Evolutionary conservation across 495 filamentous ascomycete species (phyloP), one percentile per base, ranked within the genome.

Genomic region (Thermothielavioides terrestris): DNA sequence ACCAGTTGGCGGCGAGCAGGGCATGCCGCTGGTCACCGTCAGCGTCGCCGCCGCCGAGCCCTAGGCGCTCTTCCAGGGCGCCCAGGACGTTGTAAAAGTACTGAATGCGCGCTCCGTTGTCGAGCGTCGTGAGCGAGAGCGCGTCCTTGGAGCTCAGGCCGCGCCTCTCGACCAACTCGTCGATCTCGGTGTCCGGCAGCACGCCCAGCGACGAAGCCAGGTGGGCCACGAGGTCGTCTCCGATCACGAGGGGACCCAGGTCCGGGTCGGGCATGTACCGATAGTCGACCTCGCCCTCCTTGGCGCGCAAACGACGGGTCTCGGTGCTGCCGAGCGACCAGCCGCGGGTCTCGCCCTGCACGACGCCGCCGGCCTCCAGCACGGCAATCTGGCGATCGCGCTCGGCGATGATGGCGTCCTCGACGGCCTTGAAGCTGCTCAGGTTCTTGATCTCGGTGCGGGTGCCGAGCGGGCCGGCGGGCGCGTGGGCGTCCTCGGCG

Each of bases 221-320:
- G 52, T 80, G 67, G 9, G 73, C 58, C 15, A 95, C 67, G 5
- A 96, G 70, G 37, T 86, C 82, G 34, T 77, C 55, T 11, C 80
- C 83, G 53, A 99, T 83, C 4, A 87, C 59, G 9, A 99, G 71
- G 0, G 94, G 87, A 0, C 77, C 77, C 9, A 99, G 69, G 65
- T 99, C 92, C 2, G 92, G 88, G 63, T 99, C 92, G 1, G 92
- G 92, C 94, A 98, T 97, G 64, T 97, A 98, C 37, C 92, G 76
- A 62, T 98, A 98, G 58, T 98, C 92, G 2, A 97, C 88, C 58
- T 95, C 90, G 34, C 92, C 94, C 60, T 98, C 92, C 66, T 98
- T 98, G 10, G 88, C 89, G 54, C 92, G 77, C 14, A 98, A 65
- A 20, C 79, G 77, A 17, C 85, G 90, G 50, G 86, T 88, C 42